Evolutionary conservation across 2,329 filamentous ascomycete species (phyloP).

Genomic region (Penicillium sp.): DNA sequence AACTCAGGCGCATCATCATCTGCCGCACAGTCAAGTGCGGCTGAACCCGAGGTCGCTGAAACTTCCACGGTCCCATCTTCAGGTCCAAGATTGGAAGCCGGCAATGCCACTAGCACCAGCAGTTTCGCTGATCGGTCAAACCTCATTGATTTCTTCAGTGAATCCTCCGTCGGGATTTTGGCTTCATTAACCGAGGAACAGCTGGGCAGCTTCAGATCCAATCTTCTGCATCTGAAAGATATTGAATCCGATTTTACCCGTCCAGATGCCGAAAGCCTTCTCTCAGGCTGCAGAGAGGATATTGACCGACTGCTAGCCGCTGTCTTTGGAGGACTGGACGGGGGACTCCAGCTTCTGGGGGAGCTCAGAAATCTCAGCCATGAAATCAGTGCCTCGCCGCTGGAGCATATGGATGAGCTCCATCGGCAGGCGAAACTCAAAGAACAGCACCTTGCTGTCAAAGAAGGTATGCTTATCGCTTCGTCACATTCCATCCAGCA

Average conservation of each 20-base stretch:
- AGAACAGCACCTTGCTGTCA: slow-evolving; percentile 10
- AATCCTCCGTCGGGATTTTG: slow-evolving; percentile 16
- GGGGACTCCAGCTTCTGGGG: slow-evolving; percentile 44
- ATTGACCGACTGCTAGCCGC: slow-evolving; percentile 45
- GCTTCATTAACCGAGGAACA: slow-evolving; percentile 23
- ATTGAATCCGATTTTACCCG: slow-evolving; percentile 50
- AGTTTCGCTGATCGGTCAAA: slow-evolving; percentile 2
- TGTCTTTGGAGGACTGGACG: slow-evolving; percentile 45
- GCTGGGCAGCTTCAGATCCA: slow-evolving; percentile 36
- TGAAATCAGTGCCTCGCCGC: slow-evolving; percentile 48
- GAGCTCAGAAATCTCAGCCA: slow-evolving; percentile 51
- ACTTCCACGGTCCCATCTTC: slow-evolving; percentile 1
- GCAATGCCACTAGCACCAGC: neutral
- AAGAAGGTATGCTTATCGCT: slow-evolving; percentile 18
- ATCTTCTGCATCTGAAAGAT: slow-evolving; percentile 46
- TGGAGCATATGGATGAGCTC: slow-evolving; percentile 44
- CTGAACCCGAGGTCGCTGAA: slow-evolving; percentile 11
- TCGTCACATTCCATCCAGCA: neutral
- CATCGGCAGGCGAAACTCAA: slow-evolving; percentile 22
- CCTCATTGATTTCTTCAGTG: slow-evolving; percentile 14
- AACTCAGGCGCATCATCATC: slow-evolving; percentile 22
- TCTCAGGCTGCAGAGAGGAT: slow-evolving; percentile 36
- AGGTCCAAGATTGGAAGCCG: neutral
- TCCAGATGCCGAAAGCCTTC: slow-evolving; percentile 42
- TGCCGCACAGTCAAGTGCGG: slow-evolving; percentile 8